Percentiles rank a stretch among this genome's conserved stretches.
These are phyloP conservation scores for Neonectria neomacrospora DNA, from an alignment of 2,329 filamentous ascomycete species.

Conservation along the genomic window DNA sequence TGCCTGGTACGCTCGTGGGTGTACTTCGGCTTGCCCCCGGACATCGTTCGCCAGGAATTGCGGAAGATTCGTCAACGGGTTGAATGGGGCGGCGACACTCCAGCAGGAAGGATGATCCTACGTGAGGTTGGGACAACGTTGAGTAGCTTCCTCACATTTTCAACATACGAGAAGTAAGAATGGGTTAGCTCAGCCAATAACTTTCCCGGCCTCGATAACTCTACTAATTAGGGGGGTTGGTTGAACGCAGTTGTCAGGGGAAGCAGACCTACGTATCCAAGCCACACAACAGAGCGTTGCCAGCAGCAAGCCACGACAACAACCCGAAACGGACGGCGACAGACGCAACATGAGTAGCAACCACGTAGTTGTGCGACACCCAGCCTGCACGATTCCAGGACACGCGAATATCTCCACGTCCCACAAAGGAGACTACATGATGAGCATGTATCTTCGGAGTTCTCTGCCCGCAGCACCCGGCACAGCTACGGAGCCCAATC, in stretches of 20 bases:
- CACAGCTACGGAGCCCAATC: neutral
- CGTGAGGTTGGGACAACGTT: slow-evolving; percentile 37
- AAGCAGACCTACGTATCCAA: no score
- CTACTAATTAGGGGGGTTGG: neutral
- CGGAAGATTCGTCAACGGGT: slow-evolving; percentile 44
- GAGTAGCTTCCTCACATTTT: slow-evolving; percentile 33
- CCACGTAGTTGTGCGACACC: neutral
- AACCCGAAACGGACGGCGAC: neutral
- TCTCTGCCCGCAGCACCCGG: neutral
- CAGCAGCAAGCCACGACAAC: neutral
- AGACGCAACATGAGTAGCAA: neutral
- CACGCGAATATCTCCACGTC: neutral
- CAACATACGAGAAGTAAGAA: neutral
- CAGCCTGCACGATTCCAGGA: neutral
- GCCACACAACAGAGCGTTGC: neutral
- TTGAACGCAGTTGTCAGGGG: neutral
- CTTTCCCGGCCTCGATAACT: neutral
- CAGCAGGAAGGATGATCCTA: slow-evolving; percentile 40
- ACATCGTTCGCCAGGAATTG: slow-evolving; percentile 44
- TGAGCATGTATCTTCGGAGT: neutral
- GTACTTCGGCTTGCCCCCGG: slow-evolving; percentile 45
- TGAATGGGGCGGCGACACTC: slow-evolving; percentile 46
- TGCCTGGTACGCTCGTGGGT: slow-evolving; percentile 47
- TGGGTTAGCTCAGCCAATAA: neutral
- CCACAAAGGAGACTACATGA: neutral